Evolutionary conservation across 805 yeast species (phyloP).

Genomic region (Lipomyces yamanashiensis): DNA sequence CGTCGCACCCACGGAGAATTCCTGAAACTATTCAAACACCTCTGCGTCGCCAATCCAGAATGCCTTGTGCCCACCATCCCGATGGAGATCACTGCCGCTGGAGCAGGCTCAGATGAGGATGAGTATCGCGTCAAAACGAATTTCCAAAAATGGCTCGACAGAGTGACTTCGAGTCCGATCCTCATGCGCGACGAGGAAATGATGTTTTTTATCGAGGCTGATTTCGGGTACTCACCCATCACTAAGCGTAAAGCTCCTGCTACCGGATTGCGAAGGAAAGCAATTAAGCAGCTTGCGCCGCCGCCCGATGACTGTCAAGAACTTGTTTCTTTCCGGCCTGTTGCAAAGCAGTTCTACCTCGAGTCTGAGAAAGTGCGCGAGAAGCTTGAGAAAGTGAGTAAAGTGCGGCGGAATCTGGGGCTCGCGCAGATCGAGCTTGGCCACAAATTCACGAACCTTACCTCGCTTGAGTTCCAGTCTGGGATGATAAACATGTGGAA

Average conservation of each 20-base stretch:
- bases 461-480: slow-evolving; percentile 61
- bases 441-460: slow-evolving; percentile 40
- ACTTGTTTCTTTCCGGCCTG: slow-evolving; percentile 83
- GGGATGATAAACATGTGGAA: slow-evolving; percentile 82
- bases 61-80: slow-evolving; percentile 93
- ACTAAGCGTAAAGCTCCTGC: slow-evolving; percentile 69
- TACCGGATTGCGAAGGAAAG: slow-evolving; percentile 83
- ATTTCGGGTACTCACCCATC: slow-evolving; percentile 66
- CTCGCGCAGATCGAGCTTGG: slow-evolving; percentile 63
- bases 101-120: slow-evolving; percentile 85
- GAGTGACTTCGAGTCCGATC: slow-evolving; percentile 76
- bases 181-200: slow-evolving; percentile 85
- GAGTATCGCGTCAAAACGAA: slow-evolving; percentile 57
- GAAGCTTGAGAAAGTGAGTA: slow-evolving; percentile 63
- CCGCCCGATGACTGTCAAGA: slow-evolving; percentile 88
- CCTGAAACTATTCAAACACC: slow-evolving; percentile 72
- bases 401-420: slow-evolving; percentile 54
- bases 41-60: slow-evolving; percentile 82
- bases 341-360: slow-evolving; percentile 75
- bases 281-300: slow-evolving; percentile 87
- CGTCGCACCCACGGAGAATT: slow-evolving; percentile 83
- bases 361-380: slow-evolving; percentile 54
- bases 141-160: slow-evolving; percentile 85
- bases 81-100: slow-evolving; percentile 71
- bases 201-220: slow-evolving; percentile 79